Base-by-base conservation (phyloP, 148 eudicot species). In the Chenopodium formosanum region DNA sequence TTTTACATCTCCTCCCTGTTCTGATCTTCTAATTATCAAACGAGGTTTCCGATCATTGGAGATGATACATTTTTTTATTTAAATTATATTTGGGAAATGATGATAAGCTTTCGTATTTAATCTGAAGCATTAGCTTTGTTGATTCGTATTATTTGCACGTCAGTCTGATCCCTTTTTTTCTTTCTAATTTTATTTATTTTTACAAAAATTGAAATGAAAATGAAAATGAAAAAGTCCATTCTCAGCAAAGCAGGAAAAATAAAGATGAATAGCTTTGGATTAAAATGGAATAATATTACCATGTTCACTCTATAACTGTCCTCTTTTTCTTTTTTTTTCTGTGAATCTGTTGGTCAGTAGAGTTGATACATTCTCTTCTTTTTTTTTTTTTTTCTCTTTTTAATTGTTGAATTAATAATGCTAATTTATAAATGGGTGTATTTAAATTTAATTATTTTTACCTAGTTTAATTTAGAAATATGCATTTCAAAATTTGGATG, bases 31-130 rank as follows among this genome's bases (percentile, higher is more conserved):
- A 3, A 46, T 46, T 22, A 16, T 27, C 29, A 1, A 7, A 66
- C 77, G 84, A 78, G 17, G 88, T 83, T 77, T 75, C 71, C 82
- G 79, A 53, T 86, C 86, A 86, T 80, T 86, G 84, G 88, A 83
- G 88, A 77, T 81, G 82, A 77, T 23, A 86, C 71, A 86, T 80
- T 47, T 17, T 17, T 1, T 46, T 14, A 20, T 13, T 34, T 2
- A 34, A 34, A 13, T 4, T 4, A 58, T 14, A 0, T 7, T 27
- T 76, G 69, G 67, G 32, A 58, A 76, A 76, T 62, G 68, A 60
- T 76, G 79, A 58, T 52, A 2, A 48, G 23, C 3, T 10, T 27
- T 74, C 77, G 64, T 12, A 25, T 48, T 13, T 25, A 14, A 74
- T 74, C 63, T 48, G 40, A 50, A 27, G 77, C 63, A 1, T 69